These are phyloP conservation scores for Pouteria campechiana DNA, from an alignment of 179 eudicot genomes.

Conservation along the genomic window DNA sequence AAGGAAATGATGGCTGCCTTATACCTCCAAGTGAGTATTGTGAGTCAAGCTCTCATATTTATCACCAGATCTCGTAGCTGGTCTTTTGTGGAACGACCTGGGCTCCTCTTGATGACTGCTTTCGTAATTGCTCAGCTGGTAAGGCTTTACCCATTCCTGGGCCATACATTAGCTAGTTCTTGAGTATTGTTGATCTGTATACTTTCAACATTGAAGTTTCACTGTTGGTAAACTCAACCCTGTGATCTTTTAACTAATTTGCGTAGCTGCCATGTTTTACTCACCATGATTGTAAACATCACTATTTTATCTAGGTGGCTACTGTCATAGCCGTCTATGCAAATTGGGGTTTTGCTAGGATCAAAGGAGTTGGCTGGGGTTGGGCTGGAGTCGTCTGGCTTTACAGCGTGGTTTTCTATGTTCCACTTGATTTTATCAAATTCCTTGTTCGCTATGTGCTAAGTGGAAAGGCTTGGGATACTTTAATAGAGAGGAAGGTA, in stretches of 20 bases:
- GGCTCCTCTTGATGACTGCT: slow-evolving; percentile 23
- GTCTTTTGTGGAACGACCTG: slow-evolving; percentile 45
- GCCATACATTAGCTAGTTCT: too few relatives aligned
- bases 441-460: slow-evolving; percentile 36
- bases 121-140: slow-evolving; percentile 39
- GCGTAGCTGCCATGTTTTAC: too few relatives aligned
- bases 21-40: slow-evolving; percentile 45
- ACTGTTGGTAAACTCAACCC: too few relatives aligned
- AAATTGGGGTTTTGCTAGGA: slow-evolving; percentile 40
- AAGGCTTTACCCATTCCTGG: slow-evolving; percentile 5
- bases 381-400: slow-evolving; percentile 63
- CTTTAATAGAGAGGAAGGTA: slow-evolving; percentile 40
- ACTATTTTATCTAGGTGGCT: too few relatives aligned
- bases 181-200: too few relatives aligned
- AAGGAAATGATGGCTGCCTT: slow-evolving; percentile 33
- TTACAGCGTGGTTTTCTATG: slow-evolving; percentile 31
- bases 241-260: too few relatives aligned
- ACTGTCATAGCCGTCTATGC: slow-evolving; percentile 38
- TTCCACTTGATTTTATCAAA: slow-evolving; percentile 48
- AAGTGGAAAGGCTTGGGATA: slow-evolving; percentile 54
- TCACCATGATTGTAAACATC: too few relatives aligned
- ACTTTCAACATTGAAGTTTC: too few relatives aligned
- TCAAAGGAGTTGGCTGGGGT: slow-evolving; percentile 55
- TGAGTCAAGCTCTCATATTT: slow-evolving; percentile 44
- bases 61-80: slow-evolving; percentile 47